Base-by-base conservation (phyloP, 2,329 filamentous ascomycete species). In the Ophiostoma perfectum region DNA sequence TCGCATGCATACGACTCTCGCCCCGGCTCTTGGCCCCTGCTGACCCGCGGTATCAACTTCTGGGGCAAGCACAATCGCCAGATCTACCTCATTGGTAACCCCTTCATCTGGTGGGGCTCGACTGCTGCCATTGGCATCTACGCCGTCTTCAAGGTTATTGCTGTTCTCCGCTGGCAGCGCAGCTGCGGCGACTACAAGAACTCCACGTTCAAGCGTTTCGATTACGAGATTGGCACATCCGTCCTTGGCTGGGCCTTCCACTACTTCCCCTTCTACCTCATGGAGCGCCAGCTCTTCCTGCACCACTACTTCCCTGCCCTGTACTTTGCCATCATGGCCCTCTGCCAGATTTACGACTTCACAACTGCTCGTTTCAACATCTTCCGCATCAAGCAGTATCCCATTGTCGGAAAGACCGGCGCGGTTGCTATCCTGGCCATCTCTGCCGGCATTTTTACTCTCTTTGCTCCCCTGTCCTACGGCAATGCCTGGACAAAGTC, bases 1-100 rank as follows among this genome's bases (percentile, higher is more conserved):
- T 97, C 93, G 18, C 95, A 99, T 77, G 92, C 93, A 66, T 99
- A 96, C 95, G 95, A 99, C 78, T 98, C 95, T 64, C 91, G 95
- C 63, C 95, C 95, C 44, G 87, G 88, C 45, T 94, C 93, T 6
- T 99, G 95, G 95, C 95, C 95, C 36, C 86, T 96, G 69, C 87
- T 99, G 66, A 87, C 87, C 73, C 92, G 95, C 71, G 95, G 95
- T 75, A 99, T 99, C 84, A 99, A 99, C 82, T 99, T 99, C 84
- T 99, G 95, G 95, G 93, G 94, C 73, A 93, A 90, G 75, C 86
- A 97, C 75, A 85, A 97, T 78, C 92, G 93, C 70, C 95, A 99
- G 78, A 93, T 99, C 74, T 99, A 99, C 79, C 88, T 99, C 27
- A 89, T 97, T 68, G 95, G 95, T 68, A 98, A 99, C 79, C 93